Percentiles rank a stretch among this genome's conserved stretches.
phyloP scores from a whole-genome alignment of 2,329 filamentous ascomycete species.

The Penicillium carneum region DNA sequence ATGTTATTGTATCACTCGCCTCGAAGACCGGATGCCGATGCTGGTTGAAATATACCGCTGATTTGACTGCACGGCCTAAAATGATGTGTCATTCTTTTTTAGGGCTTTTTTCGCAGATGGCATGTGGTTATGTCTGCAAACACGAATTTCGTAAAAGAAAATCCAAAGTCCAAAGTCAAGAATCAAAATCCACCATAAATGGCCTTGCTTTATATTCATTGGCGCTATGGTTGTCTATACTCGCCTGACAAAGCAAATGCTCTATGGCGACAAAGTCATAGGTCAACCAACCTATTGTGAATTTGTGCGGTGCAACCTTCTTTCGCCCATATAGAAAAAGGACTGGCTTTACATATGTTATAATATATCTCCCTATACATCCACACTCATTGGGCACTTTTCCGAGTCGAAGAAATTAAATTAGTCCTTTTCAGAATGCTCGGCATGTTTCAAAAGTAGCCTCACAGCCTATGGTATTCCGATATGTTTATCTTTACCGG shows the following conservation, averaged over 20 bases:
- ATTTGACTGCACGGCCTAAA: not conserved
- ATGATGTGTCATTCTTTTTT: too few species aligned
- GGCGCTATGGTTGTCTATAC: not conserved
- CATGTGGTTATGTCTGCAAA: too few species aligned
- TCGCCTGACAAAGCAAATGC: not conserved
- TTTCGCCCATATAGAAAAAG: not conserved
- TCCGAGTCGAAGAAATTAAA: not conserved
- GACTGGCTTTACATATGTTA: not conserved
- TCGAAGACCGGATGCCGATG: not conserved
- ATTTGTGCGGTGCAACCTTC: not conserved
- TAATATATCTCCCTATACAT: not conserved
- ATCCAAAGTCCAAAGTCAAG: too few species aligned
- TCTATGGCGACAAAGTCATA: too few species aligned
- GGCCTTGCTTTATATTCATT: not conserved
- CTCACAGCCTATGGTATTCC: not conserved
- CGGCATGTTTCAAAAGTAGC: not conserved
- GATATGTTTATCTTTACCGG: conserved; percentile 1
- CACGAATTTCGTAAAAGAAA: too few species aligned
- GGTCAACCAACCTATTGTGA: not conserved
- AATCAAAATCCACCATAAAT: not conserved
- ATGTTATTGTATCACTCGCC: not conserved
- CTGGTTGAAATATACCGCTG: not conserved
- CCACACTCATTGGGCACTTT: not conserved
- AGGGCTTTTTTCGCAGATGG: too few species aligned
- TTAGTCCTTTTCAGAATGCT: not conserved